Percentiles rank a stretch among this genome's conserved stretches.
These are phyloP conservation scores for Pelargonium myrrhifolium DNA, from an alignment of 441 rosid species.

Conservation along the genomic window DNA sequence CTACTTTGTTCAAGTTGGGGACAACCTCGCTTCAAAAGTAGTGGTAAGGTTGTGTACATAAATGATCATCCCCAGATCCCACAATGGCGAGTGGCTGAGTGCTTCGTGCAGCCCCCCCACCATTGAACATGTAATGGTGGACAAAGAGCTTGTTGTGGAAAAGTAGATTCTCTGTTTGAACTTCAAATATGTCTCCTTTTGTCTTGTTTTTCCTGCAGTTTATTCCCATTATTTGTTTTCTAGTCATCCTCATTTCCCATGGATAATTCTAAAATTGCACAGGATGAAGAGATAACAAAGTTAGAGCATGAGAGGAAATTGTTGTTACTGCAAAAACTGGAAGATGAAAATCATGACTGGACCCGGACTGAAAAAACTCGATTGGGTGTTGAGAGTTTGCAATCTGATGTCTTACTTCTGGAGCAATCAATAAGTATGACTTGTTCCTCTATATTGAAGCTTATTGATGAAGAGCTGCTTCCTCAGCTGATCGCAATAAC, in stretches of 20 bases:
- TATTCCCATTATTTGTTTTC: slow-evolving; percentile 6
- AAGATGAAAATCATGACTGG: slow-evolving; percentile 52
- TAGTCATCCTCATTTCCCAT: neutral
- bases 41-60: too few species aligned
- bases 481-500: slow-evolving; percentile 74
- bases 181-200: neutral
- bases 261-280: slow-evolving; percentile 14
- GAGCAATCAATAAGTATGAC: slow-evolving; percentile 55
- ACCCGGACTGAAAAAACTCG: slow-evolving; percentile 58
- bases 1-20: too few species aligned
- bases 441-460: slow-evolving; percentile 33
- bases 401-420: slow-evolving; percentile 38
- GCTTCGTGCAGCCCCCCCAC: too few species aligned
- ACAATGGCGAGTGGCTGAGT: too few species aligned
- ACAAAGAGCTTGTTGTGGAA: neutral
- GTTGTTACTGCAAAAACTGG: slow-evolving; percentile 55
- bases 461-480: slow-evolving; percentile 69
- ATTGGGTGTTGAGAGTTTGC: slow-evolving; percentile 51
- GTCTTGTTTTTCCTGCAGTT: neutral
- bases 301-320: slow-evolving; percentile 65
- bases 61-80: too few species aligned
- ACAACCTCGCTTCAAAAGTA: too few species aligned
- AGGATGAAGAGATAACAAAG: slow-evolving; percentile 77
- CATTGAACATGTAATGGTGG: neutral
- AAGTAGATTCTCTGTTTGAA: neutral